These are phyloP conservation scores for Chlorella sp. DNA, from an alignment of 139 green algal species.

Conservation along the genomic window DNA sequence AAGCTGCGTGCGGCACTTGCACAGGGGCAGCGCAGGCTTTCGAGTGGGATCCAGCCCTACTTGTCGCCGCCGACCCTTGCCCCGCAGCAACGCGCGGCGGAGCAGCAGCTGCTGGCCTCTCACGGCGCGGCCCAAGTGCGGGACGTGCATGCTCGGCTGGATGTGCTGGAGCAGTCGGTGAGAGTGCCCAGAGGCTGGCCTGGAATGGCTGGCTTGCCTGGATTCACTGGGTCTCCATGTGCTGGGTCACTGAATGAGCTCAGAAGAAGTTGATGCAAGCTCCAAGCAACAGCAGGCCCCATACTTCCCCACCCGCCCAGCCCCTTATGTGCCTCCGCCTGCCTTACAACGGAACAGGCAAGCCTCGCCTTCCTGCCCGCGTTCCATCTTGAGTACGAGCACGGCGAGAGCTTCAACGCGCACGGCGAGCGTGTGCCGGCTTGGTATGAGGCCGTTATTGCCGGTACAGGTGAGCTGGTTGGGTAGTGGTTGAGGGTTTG, in stretches of 20 bases:
- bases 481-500: not conserved
- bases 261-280: no score
- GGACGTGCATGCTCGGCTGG: conserved; percentile 43
- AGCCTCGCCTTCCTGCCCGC: conserved; percentile 51
- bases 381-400: conserved; percentile 47
- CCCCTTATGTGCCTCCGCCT: no score
- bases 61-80: not conserved
- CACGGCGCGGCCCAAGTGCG: conserved; percentile 24
- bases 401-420: conserved; percentile 50
- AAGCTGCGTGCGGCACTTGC: no score
- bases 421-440: conserved; percentile 49
- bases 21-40: no score
- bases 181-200: no score
- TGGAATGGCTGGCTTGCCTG: no score
- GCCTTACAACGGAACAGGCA: not conserved
- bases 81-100: conserved; percentile 34
- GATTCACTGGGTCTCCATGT: no score
- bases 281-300: no score
- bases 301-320: no score
- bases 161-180: conserved; percentile 20
- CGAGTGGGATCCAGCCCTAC: no score
- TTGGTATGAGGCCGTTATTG: conserved; percentile 34
- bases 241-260: no score
- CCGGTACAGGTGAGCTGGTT: conserved; percentile 1
- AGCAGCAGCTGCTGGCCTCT: conserved; percentile 28